Evolutionary conservation across 192 early-diverging fungal species (phyloP).

Genomic region (Globomyces pollinis-pini): DNA sequence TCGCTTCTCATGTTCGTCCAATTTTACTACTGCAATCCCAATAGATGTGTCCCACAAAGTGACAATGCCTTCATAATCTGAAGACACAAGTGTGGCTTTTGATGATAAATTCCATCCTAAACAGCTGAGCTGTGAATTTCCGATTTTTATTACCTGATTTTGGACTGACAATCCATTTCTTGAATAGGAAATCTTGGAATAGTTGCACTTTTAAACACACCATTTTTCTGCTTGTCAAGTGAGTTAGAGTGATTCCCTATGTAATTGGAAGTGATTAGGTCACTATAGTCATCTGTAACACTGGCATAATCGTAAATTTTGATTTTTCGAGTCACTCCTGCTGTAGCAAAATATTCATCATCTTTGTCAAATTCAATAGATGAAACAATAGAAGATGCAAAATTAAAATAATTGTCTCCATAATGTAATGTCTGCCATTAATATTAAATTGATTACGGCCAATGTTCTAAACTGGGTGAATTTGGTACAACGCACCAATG

Average conservation of each 20-base stretch:
- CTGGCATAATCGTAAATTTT: constrained; percentile 82
- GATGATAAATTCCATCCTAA: constrained; percentile 85
- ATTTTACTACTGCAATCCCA: constrained; percentile 51
- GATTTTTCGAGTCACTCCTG: constrained; percentile 86
- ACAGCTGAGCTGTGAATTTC: constrained; percentile 49
- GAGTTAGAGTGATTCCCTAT: not conserved
- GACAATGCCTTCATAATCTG: constrained; percentile 89
- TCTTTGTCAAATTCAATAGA: constrained; percentile 93
- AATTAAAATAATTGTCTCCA: constrained; percentile 55
- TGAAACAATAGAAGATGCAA: constrained; percentile 73
- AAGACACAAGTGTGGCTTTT: constrained; percentile 75
- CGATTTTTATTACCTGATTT: constrained; percentile 88
- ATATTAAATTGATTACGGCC: too few species aligned
- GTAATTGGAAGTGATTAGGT: too few species aligned
- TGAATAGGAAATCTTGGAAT: constrained; percentile 64
- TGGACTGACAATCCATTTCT: constrained; percentile 70
- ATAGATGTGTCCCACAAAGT: constrained; percentile 74
- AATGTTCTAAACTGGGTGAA: constrained; percentile 65
- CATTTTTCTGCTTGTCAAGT: constrained; percentile 18
- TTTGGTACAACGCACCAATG: constrained; percentile 60
- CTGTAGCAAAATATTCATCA: constrained; percentile 88
- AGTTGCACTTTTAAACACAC: constrained; percentile 8
- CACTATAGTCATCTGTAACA: constrained; percentile 27
- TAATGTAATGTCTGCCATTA: constrained; percentile 72
- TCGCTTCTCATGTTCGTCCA: constrained; percentile 89